Evolutionary conservation across 306 rosid species (phyloP), one percentile per base, ranked within the genome.

Genomic region (Dalbergia oliveri): DNA sequence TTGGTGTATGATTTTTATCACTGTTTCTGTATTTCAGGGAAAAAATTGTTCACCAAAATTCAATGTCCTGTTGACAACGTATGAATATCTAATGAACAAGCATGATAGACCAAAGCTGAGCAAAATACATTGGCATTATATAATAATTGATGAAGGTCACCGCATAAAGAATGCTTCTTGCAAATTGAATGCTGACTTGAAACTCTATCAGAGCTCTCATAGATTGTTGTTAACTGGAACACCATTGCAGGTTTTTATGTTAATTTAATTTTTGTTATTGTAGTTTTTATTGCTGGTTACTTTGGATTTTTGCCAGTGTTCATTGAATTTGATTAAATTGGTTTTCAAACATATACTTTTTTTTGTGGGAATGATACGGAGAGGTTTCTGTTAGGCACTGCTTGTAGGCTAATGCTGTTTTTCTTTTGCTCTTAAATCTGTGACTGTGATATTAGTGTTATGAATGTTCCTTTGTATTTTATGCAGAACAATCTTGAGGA

Each of bases 151-250:
- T 82, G 97, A 96, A 85, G 99, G 99, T 69, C 99, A 96, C 74
- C 99, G 99, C 66, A 96, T 96, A 85, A 96, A 96, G 91, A 96
- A 96, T 89, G 99, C 99, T 75, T 96, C 99, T 75, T 96, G 99
- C 97, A 96, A 96, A 90, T 86, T 96, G 87, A 96, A 96, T 83
- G 94, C 97, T 35, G 99, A 96, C 1, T 85, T 96, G 89, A 96
- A 87, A 85, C 90, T 90, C 89, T 96, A 96, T 78, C 97, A 89
- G 88, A 96, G 99, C 82, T 90, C 97, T 82, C 99, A 96, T 86
- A 84, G 99, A 83, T 93, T 96, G 91, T 87, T 96, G 90, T 85
- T 96, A 72, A 96, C 99, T 81, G 99, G 99, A 85, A 96, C 98
- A 62, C 99, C 99, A 4, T 87, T 96, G 82, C 99, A 96, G 98